These are phyloP conservation scores for Trametes coccinea DNA, from an alignment of 768 basidiomycete species.

Conservation along the genomic window DNA sequence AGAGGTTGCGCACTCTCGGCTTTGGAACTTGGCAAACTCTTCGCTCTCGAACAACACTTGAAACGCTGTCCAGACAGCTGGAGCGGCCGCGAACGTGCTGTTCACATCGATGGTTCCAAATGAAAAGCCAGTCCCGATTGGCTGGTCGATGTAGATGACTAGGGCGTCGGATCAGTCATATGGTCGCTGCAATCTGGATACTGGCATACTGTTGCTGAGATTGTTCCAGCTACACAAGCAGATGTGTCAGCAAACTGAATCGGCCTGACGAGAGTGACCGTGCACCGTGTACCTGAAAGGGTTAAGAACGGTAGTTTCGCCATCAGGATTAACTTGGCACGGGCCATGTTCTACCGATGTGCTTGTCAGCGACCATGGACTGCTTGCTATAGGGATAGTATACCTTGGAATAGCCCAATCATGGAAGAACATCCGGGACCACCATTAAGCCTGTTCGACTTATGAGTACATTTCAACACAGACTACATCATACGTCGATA, in stretches of 20 bases:
- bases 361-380: background rate
- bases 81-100: constrained; percentile 55
- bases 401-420: constrained; percentile 67
- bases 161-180: background rate
- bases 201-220: constrained; percentile 58
- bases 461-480: background rate
- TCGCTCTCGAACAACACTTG: constrained; percentile 62
- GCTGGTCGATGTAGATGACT: constrained; percentile 76
- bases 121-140: constrained; percentile 67
- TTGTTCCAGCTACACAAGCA: constrained; percentile 58
- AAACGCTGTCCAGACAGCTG: constrained; percentile 61
- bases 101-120: constrained; percentile 59
- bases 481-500: no score
- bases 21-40: constrained; percentile 51
- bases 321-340: constrained; percentile 57
- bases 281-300: constrained; percentile 50
- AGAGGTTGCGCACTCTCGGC: constrained; percentile 44
- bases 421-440: constrained; percentile 42
- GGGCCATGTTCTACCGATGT: constrained; percentile 57
- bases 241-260: background rate
- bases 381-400: background rate
- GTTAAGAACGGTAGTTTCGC: constrained; percentile 52
- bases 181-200: background rate
- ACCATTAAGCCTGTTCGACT: constrained; percentile 31
- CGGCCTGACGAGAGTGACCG: background rate